Base-by-base conservation (phyloP, 2,329 filamentous ascomycete species). In the Aureobasidium zeae region DNA sequence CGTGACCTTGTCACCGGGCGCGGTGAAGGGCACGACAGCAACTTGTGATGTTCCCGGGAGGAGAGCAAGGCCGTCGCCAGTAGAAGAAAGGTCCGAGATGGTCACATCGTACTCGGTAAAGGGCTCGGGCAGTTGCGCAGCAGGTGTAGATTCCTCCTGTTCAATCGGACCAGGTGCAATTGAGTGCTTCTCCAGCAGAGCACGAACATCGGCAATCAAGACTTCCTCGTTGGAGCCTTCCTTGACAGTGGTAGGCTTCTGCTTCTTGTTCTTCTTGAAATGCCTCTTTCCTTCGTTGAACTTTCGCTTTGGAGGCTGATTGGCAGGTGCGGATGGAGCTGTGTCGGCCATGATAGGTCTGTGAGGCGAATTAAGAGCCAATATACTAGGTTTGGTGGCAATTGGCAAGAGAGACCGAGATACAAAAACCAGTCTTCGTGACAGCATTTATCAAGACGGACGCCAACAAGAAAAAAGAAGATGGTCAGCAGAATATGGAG, bases 11-110 rank as follows among this genome's bases (percentile, higher is more conserved):
- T 98, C 91, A 21, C 91, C 91, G 0, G 91, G 88, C 2, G 89
- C 74, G 16, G 82, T 76, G 59, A 95, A 98, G 3, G 89, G 87
- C 1, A 96, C 81, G 38, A 91, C 81, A 57, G 88, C 95, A 61
- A 95, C 64, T 66, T 81, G 71, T 44, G 76, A 68, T n/a, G 69
- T 71, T 48, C 76, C 73, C 20, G 76, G 66, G n/a, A 77, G 74
- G 46, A 85, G 69, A 3, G 84, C 91, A 45, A 98, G 73, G 2
- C 86, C 91, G 53, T 96, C 91, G 42, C 91, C 91, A 0, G 86
- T 94, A 0, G 89, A 96, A 0, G 89, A 94, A 24, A 96, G 71
- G 52, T 84, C 77, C 5, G 79, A 63, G 46, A 96, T 80, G n/a
- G 82, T 78, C 29, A 96, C 76, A 42, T 94, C 81, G 29, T 91